Evolutionary conservation across 257 asterid genomes (phyloP).

Genomic region (Anisodus acutangulus): DNA sequence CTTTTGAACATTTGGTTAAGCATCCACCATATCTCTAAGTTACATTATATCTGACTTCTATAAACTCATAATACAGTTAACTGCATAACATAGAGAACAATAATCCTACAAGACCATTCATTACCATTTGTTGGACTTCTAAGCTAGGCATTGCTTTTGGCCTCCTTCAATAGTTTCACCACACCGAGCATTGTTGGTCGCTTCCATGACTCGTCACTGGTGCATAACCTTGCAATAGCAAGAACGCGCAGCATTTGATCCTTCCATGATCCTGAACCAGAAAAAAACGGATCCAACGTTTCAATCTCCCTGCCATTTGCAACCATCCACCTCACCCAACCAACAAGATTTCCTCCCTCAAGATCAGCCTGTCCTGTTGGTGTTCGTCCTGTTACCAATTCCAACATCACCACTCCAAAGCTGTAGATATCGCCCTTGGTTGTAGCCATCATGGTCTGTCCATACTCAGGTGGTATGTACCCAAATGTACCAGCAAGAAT

Average conservation of each 20-base stretch:
- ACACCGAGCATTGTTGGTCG: slow-evolving; percentile 79
- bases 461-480: slow-evolving; percentile 87
- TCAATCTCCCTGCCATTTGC: slow-evolving; percentile 51
- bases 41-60: neutral
- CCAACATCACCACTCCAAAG: slow-evolving; percentile 86
- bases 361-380: slow-evolving; percentile 78
- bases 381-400: slow-evolving; percentile 68
- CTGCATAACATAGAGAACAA: neutral
- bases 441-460: slow-evolving; percentile 81
- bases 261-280: slow-evolving; percentile 35
- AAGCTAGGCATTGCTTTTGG: neutral
- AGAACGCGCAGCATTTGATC: slow-evolving; percentile 66
- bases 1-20: neutral
- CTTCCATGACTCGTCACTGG: slow-evolving; percentile 68
- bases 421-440: slow-evolving; percentile 78
- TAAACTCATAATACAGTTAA: slow-evolving; percentile 5
- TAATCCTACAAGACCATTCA: neutral
- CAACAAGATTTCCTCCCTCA: slow-evolving; percentile 89
- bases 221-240: slow-evolving; percentile 63
- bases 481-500: slow-evolving; percentile 77
- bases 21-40: no score
- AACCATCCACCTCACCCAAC: slow-evolving; percentile 80
- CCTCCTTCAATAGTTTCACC: slow-evolving; percentile 60
- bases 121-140: neutral
- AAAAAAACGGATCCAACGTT: slow-evolving; percentile 44